Base-by-base conservation (phyloP, 495 filamentous ascomycete species). In the Lindgomyces ingoldianus region DNA sequence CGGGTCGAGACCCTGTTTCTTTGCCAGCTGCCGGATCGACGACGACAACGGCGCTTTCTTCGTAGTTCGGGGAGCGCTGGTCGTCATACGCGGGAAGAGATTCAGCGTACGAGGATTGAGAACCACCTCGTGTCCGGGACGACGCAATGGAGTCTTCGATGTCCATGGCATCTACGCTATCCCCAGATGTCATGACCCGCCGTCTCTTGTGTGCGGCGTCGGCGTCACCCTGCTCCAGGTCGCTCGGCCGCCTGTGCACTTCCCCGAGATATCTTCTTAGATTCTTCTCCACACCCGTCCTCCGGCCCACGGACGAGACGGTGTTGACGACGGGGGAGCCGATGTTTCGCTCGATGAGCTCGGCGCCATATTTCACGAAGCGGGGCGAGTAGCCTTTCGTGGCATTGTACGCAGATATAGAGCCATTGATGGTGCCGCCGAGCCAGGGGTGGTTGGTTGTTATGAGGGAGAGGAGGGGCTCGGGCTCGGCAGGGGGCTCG, bases 361-460 rank as follows among this genome's bases (percentile, higher is more conserved):
- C 90, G 41, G 89, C 91, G 64, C 89, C 83, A 42, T 88, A 87
- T 69, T 88, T 73, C 16, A 78, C 90, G 75, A 96, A 88, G 1
- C 89, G 84, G 0, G 92, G 91, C 4, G 90, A 91, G 71, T 94
- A 94, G 24, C 89, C 89, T 74, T 98, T 96, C 18, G 89, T 89
- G 3, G 81, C 85, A 29, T 85, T 83, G 72, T 96, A 98, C 1
- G 89, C 89, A 27, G 88, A 89, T 0, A 91, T 80, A 0, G 91
- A 92, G 46, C 85, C 87, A 69, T 88, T 88, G 65, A 96, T 91
- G 0, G 91, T 89, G 10, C 88, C 87, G 1, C 87, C 89, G 29
- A 95, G 81, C 51, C 91, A 79, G 12, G 91, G 90, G 67, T 95
- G 89, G 2, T 86, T 85, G 2, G 89, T 87, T 3, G 90, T 92